Evolutionary conservation across 257 asterid genomes (phyloP).

Genomic region (Cynanchum wilfordii): DNA sequence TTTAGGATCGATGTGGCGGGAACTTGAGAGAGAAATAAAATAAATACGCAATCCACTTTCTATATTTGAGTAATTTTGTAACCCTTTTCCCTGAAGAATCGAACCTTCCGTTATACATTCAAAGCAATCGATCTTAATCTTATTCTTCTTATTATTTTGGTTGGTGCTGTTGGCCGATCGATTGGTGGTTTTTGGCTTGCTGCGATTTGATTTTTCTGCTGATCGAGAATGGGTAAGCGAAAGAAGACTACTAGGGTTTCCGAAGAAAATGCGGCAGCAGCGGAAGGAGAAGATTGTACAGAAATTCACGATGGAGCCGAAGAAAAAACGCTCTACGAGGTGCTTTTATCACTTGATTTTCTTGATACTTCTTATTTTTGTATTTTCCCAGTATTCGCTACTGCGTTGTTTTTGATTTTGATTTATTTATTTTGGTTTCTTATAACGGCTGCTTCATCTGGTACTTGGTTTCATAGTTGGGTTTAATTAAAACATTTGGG

Average conservation of each 20-base stretch:
- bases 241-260: slow-evolving; percentile 62
- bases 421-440: background rate
- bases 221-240: slow-evolving; percentile 55
- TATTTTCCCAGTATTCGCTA: background rate
- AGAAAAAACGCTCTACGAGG: slow-evolving; percentile 70
- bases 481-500: background rate
- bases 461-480: background rate
- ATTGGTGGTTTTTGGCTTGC: background rate
- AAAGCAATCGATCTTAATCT: background rate
- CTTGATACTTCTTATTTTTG: background rate
- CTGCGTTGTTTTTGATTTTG: background rate
- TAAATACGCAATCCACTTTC: background rate
- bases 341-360: slow-evolving; percentile 1
- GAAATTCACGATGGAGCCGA: slow-evolving; percentile 31
- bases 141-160: too few relatives aligned
- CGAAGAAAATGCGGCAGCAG: slow-evolving; percentile 39
- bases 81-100: background rate
- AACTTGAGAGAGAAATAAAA: background rate
- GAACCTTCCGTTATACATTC: background rate
- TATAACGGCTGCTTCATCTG: background rate
- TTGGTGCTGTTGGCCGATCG: background rate
- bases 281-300: slow-evolving; percentile 34
- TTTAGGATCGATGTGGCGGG: slow-evolving; percentile 2
- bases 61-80: background rate
- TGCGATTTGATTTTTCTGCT: background rate